Evolutionary conservation across 805 yeast genomes (phyloP).

Genomic region (Candida incommunis): DNA sequence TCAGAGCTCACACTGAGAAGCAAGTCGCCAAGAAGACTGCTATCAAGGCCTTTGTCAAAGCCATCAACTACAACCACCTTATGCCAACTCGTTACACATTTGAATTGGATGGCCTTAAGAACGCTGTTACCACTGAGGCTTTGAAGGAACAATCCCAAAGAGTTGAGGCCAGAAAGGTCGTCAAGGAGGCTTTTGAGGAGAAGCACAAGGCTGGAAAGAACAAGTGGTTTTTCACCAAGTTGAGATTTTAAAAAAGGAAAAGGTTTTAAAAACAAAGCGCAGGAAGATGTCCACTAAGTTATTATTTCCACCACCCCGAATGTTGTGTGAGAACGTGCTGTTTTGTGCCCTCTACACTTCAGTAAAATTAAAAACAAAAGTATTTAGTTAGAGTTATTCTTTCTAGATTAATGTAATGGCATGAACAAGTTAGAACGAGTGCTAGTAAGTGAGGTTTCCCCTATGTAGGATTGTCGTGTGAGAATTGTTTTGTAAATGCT

Average conservation of each 20-base stretch:
- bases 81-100: slow-evolving; percentile 99
- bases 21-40: slow-evolving; percentile 93
- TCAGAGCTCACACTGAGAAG: slow-evolving; percentile 91
- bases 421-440: no score
- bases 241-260: slow-evolving; percentile 70
- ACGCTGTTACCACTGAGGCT: slow-evolving; percentile 83
- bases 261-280: no score
- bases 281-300: no score
- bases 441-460: no score
- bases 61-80: slow-evolving; percentile 98
- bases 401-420: background rate
- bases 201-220: slow-evolving; percentile 98
- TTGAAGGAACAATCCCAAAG: slow-evolving; percentile 96
- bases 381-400: no score
- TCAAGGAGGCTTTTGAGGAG: slow-evolving; percentile 98
- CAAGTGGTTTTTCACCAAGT: slow-evolving; percentile 99
- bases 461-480: no score
- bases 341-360: no score
- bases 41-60: slow-evolving; percentile 98
- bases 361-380: no score
- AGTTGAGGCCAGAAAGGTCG: slow-evolving; percentile 97
- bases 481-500: no score
- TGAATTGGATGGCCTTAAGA: slow-evolving; percentile 91
- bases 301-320: background rate
- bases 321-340: no score